Evolutionary conservation across 345 rosid species (phyloP).

Genomic region (Conringia planisiliqua): DNA sequence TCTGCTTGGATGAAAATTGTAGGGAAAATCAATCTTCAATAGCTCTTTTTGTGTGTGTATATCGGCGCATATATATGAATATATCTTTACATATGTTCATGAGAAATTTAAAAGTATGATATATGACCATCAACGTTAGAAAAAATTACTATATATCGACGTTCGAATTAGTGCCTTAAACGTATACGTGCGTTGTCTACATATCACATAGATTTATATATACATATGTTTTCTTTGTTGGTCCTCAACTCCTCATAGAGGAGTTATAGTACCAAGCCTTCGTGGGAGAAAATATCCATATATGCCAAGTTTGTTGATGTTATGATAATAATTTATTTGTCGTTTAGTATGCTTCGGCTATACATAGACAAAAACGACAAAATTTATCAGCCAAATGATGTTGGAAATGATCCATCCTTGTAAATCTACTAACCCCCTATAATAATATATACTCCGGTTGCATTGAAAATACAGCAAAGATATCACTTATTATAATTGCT

Average conservation of each 20-base stretch:
- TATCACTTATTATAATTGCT: not conserved
- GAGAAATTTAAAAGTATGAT: not conserved
- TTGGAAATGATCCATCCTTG: not conserved
- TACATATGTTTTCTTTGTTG: not conserved
- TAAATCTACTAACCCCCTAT: not conserved
- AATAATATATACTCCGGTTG: not conserved
- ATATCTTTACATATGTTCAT: not conserved
- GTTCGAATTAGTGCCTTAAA: not conserved
- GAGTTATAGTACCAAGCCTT: not conserved
- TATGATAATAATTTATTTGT: not conserved
- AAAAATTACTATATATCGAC: not conserved
- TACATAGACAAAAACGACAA: slow-evolving; percentile 22
- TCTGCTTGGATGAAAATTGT: slow-evolving; percentile 21
- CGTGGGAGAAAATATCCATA: not conserved
- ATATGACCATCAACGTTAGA: not conserved
- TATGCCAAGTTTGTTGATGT: slow-evolving; percentile 5
- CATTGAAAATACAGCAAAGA: slow-evolving; percentile 6
- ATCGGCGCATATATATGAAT: not conserved
- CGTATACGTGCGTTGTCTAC: not conserved
- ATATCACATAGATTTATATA: not conserved
- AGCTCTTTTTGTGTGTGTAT: not conserved
- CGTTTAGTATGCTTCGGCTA: not conserved
- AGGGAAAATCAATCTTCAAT: slow-evolving; percentile 10
- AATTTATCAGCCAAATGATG: not conserved
- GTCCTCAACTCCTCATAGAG: not conserved